Percentiles rank a stretch among this genome's conserved stretches.
These are phyloP conservation scores for Sclerotinia subarctica DNA, from an alignment of 2,329 filamentous ascomycete species.

Conservation along the genomic window DNA sequence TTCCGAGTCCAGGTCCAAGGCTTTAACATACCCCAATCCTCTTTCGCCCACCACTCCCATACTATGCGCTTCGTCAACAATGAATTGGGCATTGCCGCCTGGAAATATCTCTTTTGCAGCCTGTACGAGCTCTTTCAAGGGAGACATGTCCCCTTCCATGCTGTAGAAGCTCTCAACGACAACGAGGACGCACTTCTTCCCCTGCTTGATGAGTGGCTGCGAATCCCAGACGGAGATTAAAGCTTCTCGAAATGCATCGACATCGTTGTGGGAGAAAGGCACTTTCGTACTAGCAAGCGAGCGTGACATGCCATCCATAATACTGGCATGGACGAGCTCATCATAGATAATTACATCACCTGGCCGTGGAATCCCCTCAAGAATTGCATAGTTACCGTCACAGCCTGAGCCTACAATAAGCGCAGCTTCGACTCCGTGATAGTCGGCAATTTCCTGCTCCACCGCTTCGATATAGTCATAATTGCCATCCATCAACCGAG, in stretches of 20 bases:
- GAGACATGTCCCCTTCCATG: slow-evolving; percentile 5
- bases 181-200: background rate
- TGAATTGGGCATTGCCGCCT: background rate
- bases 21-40: background rate
- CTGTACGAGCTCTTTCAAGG: background rate
- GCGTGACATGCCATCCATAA: background rate
- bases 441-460: background rate
- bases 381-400: background rate
- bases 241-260: background rate
- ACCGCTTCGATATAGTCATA: background rate
- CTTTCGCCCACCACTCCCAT: background rate
- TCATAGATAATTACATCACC: slow-evolving; percentile 7
- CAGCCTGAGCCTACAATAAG: background rate
- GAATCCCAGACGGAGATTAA: background rate
- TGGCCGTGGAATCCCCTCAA: background rate
- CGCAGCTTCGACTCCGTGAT: background rate
- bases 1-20: background rate
- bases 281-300: background rate
- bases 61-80: slow-evolving; percentile 1
- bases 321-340: background rate
- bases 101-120: background rate
- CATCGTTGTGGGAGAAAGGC: background rate
- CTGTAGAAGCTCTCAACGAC: background rate
- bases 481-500: background rate
- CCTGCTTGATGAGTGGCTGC: background rate